Conservation (phyloP, 805 yeast genomes). For the Metschnikowia sp. region DNA sequence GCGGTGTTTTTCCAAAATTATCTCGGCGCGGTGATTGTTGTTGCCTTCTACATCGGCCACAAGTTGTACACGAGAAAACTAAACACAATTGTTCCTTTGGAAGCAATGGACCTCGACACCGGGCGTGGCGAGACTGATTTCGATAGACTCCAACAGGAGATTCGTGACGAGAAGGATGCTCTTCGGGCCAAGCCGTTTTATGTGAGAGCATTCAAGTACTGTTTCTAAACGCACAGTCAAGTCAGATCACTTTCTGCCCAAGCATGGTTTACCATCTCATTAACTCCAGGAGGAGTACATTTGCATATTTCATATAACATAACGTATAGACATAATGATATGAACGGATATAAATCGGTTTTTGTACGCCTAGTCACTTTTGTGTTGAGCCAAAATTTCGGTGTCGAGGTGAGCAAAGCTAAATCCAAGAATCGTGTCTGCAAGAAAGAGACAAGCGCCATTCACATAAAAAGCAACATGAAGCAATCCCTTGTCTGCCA, state of each 20-base stretch:
- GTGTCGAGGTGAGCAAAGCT: slow-evolving; percentile 41
- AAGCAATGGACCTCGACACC: slow-evolving; percentile 24
- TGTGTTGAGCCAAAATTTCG: slow-evolving; percentile 21
- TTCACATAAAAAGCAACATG: slow-evolving; percentile 52
- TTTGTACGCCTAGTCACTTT: not conserved
- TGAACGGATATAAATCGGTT: not conserved
- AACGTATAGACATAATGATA: not conserved
- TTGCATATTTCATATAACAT: not conserved
- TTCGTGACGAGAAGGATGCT: slow-evolving; percentile 19
- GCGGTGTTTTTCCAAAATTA: slow-evolving; percentile 24
- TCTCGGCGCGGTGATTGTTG: slow-evolving; percentile 24
- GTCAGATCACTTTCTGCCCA: too few relatives aligned
- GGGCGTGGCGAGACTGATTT: slow-evolving; percentile 25
- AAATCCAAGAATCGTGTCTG: slow-evolving; percentile 43
- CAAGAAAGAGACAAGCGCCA: slow-evolving; percentile 48
- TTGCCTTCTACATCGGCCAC: slow-evolving; percentile 23
- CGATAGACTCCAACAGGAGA: slow-evolving; percentile 21
- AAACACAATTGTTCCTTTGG: slow-evolving; percentile 20
- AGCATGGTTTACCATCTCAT: not conserved
- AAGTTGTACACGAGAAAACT: slow-evolving; percentile 21
- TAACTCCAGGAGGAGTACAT: not conserved
- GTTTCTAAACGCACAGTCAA: slow-evolving; percentile 4
- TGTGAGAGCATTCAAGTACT: slow-evolving; percentile 16
- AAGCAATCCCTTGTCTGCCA: slow-evolving; percentile 52
- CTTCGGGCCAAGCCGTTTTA: slow-evolving; percentile 14